A percentile compares a stretch with the other conserved stretches of the same genome.
These are phyloP conservation scores for Scortechinia acanthostroma DNA, from an alignment of 2,329 filamentous ascomycete genomes.

Conservation along the genomic window DNA sequence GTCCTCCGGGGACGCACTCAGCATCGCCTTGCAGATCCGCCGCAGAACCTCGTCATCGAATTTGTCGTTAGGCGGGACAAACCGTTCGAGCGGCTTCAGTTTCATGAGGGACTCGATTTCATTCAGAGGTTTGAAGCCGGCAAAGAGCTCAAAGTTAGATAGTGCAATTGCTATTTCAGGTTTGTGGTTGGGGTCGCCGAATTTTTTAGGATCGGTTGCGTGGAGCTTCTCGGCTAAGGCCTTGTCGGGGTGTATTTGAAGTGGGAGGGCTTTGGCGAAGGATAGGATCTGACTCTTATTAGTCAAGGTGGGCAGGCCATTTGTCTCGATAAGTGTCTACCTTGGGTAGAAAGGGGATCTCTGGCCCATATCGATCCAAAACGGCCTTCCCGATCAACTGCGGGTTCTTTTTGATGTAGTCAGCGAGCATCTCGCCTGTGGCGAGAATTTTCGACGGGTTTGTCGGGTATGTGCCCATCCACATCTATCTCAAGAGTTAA, in stretches of 20 bases:
- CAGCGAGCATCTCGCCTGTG: conserved; percentile 55
- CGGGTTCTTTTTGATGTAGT: conserved; percentile 54
- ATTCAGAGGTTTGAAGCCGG: conserved; percentile 62
- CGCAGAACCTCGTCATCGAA: conserved; percentile 53
- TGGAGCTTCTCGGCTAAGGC: conserved; percentile 58
- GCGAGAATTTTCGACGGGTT: conserved; percentile 57
- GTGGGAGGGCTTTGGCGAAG: conserved; percentile 67
- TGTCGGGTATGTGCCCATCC: conserved; percentile 72
- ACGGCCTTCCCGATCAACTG: conserved; percentile 57
- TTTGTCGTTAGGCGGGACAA: conserved; percentile 33
- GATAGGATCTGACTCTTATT: conserved; percentile 47
- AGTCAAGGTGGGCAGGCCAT: neutral
- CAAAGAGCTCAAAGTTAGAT: conserved; percentile 68
- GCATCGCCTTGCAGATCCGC: conserved; percentile 42
- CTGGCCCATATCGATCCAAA: conserved; percentile 50
- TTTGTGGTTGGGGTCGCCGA: conserved; percentile 71
- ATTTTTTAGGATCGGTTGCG: conserved; percentile 53
- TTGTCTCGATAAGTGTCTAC: conserved; percentile 16
- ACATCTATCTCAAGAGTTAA: conserved; percentile 36
- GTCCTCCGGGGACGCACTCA: conserved; percentile 40
- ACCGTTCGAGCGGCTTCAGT: conserved; percentile 42
- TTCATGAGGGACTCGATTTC: conserved; percentile 52
- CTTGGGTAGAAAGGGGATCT: conserved; percentile 70
- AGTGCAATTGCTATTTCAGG: conserved; percentile 73
- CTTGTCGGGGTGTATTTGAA: conserved; percentile 72